Base-by-base conservation (phyloP, 2,329 filamentous ascomycete species). In the Alternaria burnsii region DNA sequence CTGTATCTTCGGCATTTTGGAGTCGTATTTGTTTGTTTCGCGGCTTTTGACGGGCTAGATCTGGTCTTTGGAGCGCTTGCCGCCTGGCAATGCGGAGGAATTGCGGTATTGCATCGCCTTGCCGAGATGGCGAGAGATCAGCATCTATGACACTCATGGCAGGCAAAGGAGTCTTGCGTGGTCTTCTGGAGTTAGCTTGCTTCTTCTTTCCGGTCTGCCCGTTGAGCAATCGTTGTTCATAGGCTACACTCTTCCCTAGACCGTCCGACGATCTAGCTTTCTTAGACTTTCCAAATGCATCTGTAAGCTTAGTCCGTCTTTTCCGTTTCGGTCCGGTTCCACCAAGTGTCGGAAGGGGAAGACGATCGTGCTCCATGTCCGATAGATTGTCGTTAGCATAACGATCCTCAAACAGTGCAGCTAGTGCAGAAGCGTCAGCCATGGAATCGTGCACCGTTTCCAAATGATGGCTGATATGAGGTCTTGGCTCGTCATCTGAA, bases 81-180 rank as follows among this genome's bases (percentile, higher is more conserved):
- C 87, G 82, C 28, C 81, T 80, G 34, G 87, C 87, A 58, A 89
- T 71, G 53, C 82, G 81, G 6, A 89, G 76, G 55, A 89, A 89
- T 22, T 81, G 81, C 9, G 87, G 85, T 38, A 81, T 77, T 8
- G 80, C 65, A 58, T 67, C 58, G 32, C 63, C 65, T 42, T 68
- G 55, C 4, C 64, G 65, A 20, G 70, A 61, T 28, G 71, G 52
- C 61, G 61, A 80, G 66, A 72, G 77, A 68, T 64, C 78, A 69
- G 79, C 78, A 76, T 88, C 86, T 7, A 87, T 69, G 18, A 89
- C 83, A 60, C 86, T 83, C 69, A 84, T 69, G 40, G 61, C 67
- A 57, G 61, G 78, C 16, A 61, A 75, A 14, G 66, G 58, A 24
- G 55, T 65, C 2, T 38, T 54, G 42, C 43, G 65, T 26, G 58